Base-by-base conservation (phyloP, 805 yeast species). In the Candida ipomoeae region DNA sequence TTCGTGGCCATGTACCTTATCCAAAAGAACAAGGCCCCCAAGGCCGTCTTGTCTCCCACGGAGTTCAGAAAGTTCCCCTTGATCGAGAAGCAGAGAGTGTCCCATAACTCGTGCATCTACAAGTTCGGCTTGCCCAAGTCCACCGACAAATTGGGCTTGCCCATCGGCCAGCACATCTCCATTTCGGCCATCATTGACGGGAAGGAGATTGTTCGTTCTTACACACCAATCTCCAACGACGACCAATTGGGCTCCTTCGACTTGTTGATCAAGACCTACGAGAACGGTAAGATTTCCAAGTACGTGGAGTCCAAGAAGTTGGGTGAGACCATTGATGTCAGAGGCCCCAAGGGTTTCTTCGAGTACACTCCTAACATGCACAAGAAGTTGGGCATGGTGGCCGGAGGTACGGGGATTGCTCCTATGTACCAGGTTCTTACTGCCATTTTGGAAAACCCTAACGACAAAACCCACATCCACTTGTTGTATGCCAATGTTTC, bases 381-480 rank as follows among this genome's bases (percentile, higher is more conserved):
- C 50, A 73, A 77, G 51, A 77, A 79, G 53, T 77, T 91, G 52
- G 89, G 86, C 48, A 91, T 91, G 97, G 83, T 92, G 57, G 96
- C 96, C 39, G 97, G 97, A 59, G 98, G 97, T 63, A 89, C 97
- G 36, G 97, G 97, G 67, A 86, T 90, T 62, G 86, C 97, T 6
- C 97, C 97, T 66, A 90, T 90, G 97, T 89, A 83, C 70, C 97
- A 90, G 74, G 84, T 90, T 58, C 82, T 91, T 58, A 86, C 87
- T 59, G 87, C 95, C 13, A 84, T 91, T 57, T 83, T 83, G 60
- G 71, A 75, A 50, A 82, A 91, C 65, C 92, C 95, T 21, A 71
- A 77, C 15, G 97, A 92, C 70, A 78, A 75, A 44, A 91, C 97
- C 52, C 79, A 83, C 62, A 82, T 89, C 55, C 74, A 79, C 48